Evolutionary conservation across 495 filamentous ascomycete species (phyloP), one percentile per base, ranked within the genome.

Genomic region (Neurospora sp.): DNA sequence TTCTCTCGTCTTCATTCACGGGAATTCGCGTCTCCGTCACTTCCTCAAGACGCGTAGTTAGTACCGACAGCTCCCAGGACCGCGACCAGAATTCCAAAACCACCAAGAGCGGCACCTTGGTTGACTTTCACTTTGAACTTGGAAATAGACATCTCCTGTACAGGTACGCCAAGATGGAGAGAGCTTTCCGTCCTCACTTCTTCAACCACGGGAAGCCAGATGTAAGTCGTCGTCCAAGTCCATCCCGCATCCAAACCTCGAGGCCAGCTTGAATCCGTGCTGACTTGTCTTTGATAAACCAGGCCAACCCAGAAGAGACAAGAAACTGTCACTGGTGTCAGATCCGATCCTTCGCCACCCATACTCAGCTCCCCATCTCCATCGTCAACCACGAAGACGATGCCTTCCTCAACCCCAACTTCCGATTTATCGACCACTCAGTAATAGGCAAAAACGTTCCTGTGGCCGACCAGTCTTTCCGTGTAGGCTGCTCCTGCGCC

Each of bases 401-500:
- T 39, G 77, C 76, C 27, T 79, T 77, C 46, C 80, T 84, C 44
- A 83, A 87, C 18, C 80, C 82, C 0, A 76, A 85, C 39, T 91
- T 91, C 74, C 80, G 81, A 1, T 88, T 91, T 73, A 83, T 89
- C 71, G 83, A 88, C 35, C 71, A 78, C 2, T 84, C 83, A 5
- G 73, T 86, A 8, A 77, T 87, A 16, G 73, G 80, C 16, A 71
- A 82, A 4, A 85, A 80, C 53, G 85, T 90, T 38, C 77, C 82
- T 20, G 74, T 82, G 0, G 84, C 84, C 20, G 83, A 83, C 71
- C 75, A 76, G 20, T 83, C 81, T n/a, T 89, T 89, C 72, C 81
- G 82, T 16, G 80, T 80, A n/a, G 88, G 88, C 9, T 91, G 89
- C 73, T 80, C 84, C 27, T 89, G 88, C 73, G 73, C 75, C 2